Evolutionary conservation across 495 filamentous ascomycete species (phyloP).

Genomic region (Hypomontagnella monticulosa): DNA sequence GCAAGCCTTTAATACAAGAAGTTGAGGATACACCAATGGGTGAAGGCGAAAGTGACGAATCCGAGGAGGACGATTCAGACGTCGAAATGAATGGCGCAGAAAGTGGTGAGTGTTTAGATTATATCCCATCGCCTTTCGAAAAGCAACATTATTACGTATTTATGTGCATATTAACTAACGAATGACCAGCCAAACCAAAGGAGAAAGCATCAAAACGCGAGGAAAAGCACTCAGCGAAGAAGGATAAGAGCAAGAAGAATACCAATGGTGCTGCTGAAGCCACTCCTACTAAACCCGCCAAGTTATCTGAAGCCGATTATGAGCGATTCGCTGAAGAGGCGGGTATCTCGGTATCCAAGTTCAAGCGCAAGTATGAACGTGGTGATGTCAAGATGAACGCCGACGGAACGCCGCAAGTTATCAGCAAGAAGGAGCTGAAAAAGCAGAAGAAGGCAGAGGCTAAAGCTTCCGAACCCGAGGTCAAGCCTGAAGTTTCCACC

Average conservation of each 20-base stretch:
- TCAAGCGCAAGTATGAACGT: conserved; percentile 75
- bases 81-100: conserved; percentile 42
- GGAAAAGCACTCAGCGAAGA: conserved; percentile 57
- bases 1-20: conserved; percentile 64
- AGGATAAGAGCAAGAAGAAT: conserved; percentile 52
- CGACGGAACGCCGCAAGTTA: conserved; percentile 66
- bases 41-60: conserved; percentile 44
- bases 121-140: conserved; percentile 2
- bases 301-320: conserved; percentile 57
- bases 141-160: conserved; percentile 21
- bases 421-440: conserved; percentile 81
- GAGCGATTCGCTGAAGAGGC: conserved; percentile 67
- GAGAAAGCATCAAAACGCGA: conserved; percentile 56
- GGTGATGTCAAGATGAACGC: conserved; percentile 70
- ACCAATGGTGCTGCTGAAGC: conserved; percentile 26
- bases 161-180: conserved; percentile 46
- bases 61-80: conserved; percentile 44
- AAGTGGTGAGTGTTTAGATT: conserved; percentile 36
- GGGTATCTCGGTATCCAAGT: conserved; percentile 73
- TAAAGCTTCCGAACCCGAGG: conserved; percentile 50
- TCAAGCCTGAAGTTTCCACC: conserved; percentile 22
- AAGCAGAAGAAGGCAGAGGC: conserved; percentile 73
- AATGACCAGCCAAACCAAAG: conserved; percentile 55
- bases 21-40: conserved; percentile 62
- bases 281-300: conserved; percentile 42